phyloP scores from a whole-genome alignment of 306 rosid genomes.

The Hippophae rhamnoides region DNA sequence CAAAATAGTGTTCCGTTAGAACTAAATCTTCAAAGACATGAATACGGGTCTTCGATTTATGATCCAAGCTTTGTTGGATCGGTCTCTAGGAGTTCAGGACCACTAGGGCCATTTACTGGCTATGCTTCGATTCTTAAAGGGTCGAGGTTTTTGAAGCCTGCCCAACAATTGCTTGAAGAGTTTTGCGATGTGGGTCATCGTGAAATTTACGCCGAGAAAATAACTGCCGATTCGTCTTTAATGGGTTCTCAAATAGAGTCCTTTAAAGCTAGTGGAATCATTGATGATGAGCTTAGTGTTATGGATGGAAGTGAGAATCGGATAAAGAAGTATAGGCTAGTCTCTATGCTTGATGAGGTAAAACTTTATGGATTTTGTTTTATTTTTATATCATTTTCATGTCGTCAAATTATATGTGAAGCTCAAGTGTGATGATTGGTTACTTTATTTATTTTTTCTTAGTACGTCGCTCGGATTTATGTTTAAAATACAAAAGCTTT shows the following conservation, averaged over 20 bases:
- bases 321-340: conserved; percentile 45
- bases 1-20: conserved; percentile 17
- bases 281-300: conserved; percentile 1
- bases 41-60: conserved; percentile 32
- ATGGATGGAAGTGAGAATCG: conserved; percentile 30
- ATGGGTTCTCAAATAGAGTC: conserved; percentile 35
- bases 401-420: not conserved
- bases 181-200: conserved; percentile 37
- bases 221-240: conserved; percentile 29
- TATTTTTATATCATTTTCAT: not conserved
- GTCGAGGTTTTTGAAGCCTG: conserved; percentile 66
- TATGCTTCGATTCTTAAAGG: conserved; percentile 61
- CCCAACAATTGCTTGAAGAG: conserved; percentile 65
- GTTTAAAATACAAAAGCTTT: not conserved
- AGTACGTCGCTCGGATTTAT: too few species aligned
- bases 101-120: conserved; percentile 61
- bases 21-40: conserved; percentile 43
- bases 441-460: not conserved
- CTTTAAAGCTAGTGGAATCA: conserved; percentile 12
- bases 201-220: conserved; percentile 24
- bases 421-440: conserved; percentile 10
- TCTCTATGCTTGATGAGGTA: conserved; percentile 84
- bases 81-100: conserved; percentile 28
- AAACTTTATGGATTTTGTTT: not conserved
- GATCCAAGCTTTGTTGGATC: conserved; percentile 16